Conservation (phyloP, 163 green algal species). For the Scenedesmus sp. region DNA sequence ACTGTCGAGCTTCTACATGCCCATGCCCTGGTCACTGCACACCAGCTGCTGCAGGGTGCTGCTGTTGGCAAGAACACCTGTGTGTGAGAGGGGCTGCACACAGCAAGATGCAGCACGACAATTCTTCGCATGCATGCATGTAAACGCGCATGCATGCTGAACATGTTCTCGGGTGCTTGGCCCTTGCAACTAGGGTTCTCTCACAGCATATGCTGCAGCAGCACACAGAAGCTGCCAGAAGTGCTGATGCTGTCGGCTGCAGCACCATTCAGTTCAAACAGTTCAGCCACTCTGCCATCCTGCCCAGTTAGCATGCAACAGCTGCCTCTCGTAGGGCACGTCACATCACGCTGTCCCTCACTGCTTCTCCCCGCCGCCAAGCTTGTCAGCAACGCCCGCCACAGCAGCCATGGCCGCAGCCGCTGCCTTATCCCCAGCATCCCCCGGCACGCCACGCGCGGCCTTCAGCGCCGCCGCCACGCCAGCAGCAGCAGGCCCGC, state of each 20-base stretch:
- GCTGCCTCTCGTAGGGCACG: too few relatives aligned
- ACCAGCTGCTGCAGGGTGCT: too few relatives aligned
- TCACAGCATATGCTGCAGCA: not conserved
- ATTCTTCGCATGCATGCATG: too few relatives aligned
- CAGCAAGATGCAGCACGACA: not conserved
- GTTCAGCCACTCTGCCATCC: too few relatives aligned
- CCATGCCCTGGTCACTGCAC: too few relatives aligned
- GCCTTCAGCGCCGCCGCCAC: slow-evolving; percentile 31
- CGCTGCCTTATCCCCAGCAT: slow-evolving; percentile 1
- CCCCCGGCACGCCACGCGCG: not conserved
- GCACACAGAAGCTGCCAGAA: not conserved
- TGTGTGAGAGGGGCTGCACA: too few relatives aligned
- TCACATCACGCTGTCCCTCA: not conserved
- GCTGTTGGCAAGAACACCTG: too few relatives aligned
- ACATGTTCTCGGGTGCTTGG: too few relatives aligned
- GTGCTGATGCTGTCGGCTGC: not conserved
- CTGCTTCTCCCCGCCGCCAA: not conserved
- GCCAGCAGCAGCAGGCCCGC: not conserved
- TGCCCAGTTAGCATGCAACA: not conserved
- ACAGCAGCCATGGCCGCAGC: not conserved
- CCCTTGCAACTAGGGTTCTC: too few relatives aligned
- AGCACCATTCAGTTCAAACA: not conserved
- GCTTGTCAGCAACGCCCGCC: not conserved
- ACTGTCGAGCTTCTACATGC: too few relatives aligned
- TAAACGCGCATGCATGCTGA: not conserved